These are phyloP conservation scores for Thelonectria rubi DNA, from an alignment of 2,329 filamentous ascomycete species.

Conservation along the genomic window DNA sequence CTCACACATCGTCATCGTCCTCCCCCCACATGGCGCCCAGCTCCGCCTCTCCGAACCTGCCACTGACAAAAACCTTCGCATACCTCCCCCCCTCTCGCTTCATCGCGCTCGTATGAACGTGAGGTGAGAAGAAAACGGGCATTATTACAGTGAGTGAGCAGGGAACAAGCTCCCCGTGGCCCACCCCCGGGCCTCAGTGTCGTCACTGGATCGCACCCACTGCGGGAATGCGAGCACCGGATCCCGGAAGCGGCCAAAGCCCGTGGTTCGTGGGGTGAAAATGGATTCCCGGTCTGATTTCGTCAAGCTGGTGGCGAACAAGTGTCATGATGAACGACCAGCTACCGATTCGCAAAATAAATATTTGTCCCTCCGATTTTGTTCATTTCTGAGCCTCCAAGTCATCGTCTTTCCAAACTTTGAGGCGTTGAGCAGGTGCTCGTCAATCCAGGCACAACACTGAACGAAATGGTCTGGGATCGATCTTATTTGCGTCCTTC, in stretches of 20 bases:
- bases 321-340: not conserved
- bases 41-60: not conserved
- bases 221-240: not conserved
- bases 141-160: not conserved
- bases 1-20: conserved; percentile 4
- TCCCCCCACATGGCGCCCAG: not conserved
- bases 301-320: not conserved
- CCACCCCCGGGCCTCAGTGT: not conserved
- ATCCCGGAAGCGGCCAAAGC: conserved; percentile 4
- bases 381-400: too few relatives aligned
- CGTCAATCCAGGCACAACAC: too few relatives aligned
- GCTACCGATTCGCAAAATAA: too few relatives aligned
- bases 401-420: too few relatives aligned
- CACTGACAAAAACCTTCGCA: not conserved
- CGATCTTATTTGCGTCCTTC: too few relatives aligned
- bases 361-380: too few relatives aligned
- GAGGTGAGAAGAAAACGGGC: too few relatives aligned
- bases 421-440: too few relatives aligned
- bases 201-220: conserved; percentile 2
- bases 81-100: not conserved
- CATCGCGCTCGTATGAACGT: not conserved
- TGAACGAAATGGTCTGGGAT: too few relatives aligned
- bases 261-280: not conserved
- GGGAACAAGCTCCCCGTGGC: not conserved
- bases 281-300: not conserved